A percentile compares a stretch with the other conserved stretches of the same genome.
These are phyloP conservation scores for Phytomonas sp. DNA, from an alignment of 208 protist genomes.

Conservation along the genomic window DNA sequence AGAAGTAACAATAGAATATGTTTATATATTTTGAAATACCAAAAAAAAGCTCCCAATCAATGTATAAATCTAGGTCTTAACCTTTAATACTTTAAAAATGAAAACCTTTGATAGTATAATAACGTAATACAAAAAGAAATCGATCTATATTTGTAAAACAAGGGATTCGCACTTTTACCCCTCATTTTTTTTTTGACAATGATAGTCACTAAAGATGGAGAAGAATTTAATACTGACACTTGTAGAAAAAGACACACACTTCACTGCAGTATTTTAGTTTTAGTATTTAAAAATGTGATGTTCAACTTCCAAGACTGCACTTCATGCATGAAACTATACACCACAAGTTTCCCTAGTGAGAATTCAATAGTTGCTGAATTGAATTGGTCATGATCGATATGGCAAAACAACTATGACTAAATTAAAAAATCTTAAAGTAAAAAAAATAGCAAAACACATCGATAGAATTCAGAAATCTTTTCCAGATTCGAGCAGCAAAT, in stretches of 20 bases:
- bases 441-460: neutral
- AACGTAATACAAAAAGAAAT: neutral
- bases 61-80: neutral
- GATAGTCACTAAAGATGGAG: neutral
- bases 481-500: neutral
- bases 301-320: neutral
- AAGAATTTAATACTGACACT: neutral
- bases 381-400: neutral
- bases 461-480: neutral
- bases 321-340: neutral
- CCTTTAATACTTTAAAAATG: neutral
- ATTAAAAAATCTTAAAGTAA: constrained; percentile 11
- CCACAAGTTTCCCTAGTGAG: neutral
- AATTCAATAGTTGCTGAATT: neutral
- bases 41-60: neutral
- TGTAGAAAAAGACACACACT: neutral
- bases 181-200: neutral
- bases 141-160: neutral
- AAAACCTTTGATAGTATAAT: neutral
- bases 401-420: too few species aligned
- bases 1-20: neutral
- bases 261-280: neutral
- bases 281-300: neutral
- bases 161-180: neutral
- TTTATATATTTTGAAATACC: neutral